Evolutionary conservation across 305 asterid genomes (phyloP).

Genomic region (Solanum hybrid): DNA sequence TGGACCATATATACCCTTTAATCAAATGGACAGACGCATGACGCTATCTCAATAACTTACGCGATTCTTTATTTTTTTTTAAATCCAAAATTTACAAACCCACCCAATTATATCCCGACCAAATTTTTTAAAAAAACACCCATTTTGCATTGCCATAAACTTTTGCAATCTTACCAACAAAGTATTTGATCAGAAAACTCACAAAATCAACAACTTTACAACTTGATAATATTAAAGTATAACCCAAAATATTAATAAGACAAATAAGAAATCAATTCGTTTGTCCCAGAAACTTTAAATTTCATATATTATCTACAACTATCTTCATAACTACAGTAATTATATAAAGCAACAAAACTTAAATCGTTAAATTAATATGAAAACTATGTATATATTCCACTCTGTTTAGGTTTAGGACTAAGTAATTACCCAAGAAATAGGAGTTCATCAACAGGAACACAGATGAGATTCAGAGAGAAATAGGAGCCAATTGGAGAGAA

Average conservation of each 20-base stretch:
- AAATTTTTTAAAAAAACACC: no score
- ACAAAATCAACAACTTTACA: neutral
- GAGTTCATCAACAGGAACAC: neutral
- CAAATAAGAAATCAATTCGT: neutral
- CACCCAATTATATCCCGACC: neutral
- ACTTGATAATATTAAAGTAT: neutral
- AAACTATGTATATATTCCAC: neutral
- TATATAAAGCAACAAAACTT: neutral
- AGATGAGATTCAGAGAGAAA: slow-evolving; percentile 70
- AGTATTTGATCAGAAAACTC: neutral
- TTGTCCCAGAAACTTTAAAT: neutral
- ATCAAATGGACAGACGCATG: neutral
- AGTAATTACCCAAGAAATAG: neutral
- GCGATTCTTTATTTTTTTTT: no score
- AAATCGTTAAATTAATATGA: neutral
- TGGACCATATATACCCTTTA: neutral
- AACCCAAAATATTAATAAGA: neutral
- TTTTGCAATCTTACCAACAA: neutral
- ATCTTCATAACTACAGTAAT: neutral
- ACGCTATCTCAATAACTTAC: neutral
- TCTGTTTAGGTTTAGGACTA: neutral
- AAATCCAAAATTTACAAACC: neutral
- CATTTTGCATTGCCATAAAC: neutral
- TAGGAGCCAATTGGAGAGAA: slow-evolving; percentile 77
- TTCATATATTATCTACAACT: neutral